phyloP scores from a whole-genome alignment of 2,329 filamentous ascomycete species.

The Cordyceps militaris region DNA sequence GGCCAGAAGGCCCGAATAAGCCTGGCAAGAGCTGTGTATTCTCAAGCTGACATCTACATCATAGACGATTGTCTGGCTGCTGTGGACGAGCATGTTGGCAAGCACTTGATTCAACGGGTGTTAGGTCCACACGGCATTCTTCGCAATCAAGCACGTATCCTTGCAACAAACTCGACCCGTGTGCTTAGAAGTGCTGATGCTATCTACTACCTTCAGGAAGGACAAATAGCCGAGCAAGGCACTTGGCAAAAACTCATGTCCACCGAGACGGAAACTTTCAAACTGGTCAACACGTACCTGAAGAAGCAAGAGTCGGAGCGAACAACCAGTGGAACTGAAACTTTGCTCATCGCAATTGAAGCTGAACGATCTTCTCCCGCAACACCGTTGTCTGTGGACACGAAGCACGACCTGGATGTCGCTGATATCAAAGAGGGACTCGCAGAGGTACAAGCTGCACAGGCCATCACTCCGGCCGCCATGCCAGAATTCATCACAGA shows the following conservation, averaged over 20 bases:
- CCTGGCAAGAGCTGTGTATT: slow-evolving; percentile 81
- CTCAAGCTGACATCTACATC: slow-evolving; percentile 79
- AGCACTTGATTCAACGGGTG: slow-evolving; percentile 83
- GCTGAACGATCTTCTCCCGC: slow-evolving; percentile 42
- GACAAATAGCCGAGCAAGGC: slow-evolving; percentile 71
- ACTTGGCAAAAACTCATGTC: slow-evolving; percentile 80
- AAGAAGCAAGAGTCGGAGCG: slow-evolving; percentile 38
- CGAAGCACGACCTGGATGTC: slow-evolving; percentile 50
- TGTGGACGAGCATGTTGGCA: slow-evolving; percentile 84
- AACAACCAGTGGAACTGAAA: slow-evolving; percentile 31
- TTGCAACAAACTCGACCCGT: slow-evolving; percentile 84
- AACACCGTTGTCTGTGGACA: slow-evolving; percentile 23
- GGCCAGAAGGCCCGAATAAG: slow-evolving; percentile 86
- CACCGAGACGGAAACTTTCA: slow-evolving; percentile 79
- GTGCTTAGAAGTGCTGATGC: slow-evolving; percentile 77
- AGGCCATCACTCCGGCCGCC: slow-evolving; percentile 36
- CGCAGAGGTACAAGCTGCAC: slow-evolving; percentile 62
- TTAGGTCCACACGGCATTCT: slow-evolving; percentile 72
- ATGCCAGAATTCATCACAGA: slow-evolving; percentile 57
- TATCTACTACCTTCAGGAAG: slow-evolving; percentile 70
- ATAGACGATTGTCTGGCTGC: slow-evolving; percentile 83
- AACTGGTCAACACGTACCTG: slow-evolving; percentile 63
- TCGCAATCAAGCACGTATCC: slow-evolving; percentile 69
- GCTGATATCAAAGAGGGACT: slow-evolving; percentile 68
- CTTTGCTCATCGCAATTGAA: slow-evolving; percentile 34